phyloP scores from a whole-genome alignment of 2,329 filamentous ascomycete species.

The Sclerotinia glacialis region DNA sequence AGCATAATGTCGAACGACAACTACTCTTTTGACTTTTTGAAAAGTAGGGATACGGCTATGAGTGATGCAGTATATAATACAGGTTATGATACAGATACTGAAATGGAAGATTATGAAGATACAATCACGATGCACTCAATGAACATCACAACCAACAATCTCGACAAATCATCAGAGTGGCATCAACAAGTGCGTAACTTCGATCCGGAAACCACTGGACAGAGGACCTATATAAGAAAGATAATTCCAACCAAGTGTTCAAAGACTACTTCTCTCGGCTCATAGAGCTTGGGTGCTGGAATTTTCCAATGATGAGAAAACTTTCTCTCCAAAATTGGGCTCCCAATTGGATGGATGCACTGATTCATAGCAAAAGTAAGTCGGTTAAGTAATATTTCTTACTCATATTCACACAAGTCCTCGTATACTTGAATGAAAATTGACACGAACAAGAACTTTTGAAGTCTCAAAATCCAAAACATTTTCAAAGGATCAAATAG shows the following conservation, averaged over 20 bases:
- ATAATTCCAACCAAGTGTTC: neutral
- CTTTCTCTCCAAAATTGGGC: neutral
- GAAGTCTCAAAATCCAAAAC: slow-evolving; percentile 2
- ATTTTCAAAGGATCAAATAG: neutral
- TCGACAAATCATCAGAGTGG: neutral
- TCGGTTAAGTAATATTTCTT: neutral
- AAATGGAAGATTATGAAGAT: neutral
- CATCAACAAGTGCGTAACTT: neutral
- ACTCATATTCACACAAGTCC: neutral
- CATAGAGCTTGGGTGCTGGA: neutral
- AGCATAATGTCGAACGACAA: neutral
- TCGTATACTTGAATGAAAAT: neutral
- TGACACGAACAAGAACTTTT: neutral
- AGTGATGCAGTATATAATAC: neutral
- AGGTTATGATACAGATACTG: neutral
- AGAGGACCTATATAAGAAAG: neutral
- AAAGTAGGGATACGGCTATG: neutral
- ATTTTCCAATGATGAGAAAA: neutral
- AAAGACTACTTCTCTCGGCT: neutral
- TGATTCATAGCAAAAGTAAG: neutral
- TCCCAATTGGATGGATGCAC: too few relatives aligned
- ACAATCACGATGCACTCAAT: neutral
- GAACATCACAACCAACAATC: neutral
- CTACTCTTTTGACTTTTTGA: neutral
- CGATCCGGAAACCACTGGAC: neutral